Evolutionary conservation across 768 basidiomycete genomes (phyloP).

Genomic region (Suillus ampliporus): DNA sequence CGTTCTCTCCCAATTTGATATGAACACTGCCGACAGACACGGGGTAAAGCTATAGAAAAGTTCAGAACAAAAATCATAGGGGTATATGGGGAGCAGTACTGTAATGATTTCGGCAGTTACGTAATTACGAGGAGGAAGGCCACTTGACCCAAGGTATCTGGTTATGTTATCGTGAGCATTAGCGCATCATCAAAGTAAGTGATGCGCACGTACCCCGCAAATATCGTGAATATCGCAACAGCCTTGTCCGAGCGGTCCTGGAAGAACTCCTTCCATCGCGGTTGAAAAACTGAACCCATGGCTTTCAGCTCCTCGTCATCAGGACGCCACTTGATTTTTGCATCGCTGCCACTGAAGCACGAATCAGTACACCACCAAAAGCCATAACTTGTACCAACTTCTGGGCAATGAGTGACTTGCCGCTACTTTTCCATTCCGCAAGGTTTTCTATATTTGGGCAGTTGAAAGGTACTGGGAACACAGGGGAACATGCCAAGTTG

Average conservation of each 20-base stretch:
- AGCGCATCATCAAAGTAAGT: neutral
- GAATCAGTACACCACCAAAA: neutral
- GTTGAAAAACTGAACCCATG: constrained; percentile 25
- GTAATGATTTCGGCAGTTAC: constrained; percentile 33
- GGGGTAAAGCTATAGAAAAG: constrained; percentile 43
- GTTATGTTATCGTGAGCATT: neutral
- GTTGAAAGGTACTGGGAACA: neutral
- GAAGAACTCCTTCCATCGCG: constrained; percentile 27
- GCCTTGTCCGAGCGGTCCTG: constrained; percentile 27
- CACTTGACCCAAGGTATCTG: neutral
- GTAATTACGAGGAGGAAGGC: constrained; percentile 21
- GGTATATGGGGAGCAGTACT: constrained; percentile 25
- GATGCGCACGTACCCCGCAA: constrained; percentile 12
- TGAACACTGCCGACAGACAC: constrained; percentile 53
- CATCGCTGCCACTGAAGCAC: constrained; percentile 23
- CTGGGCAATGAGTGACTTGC: constrained; percentile 52
- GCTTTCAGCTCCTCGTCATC: constrained; percentile 22
- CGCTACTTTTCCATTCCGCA: constrained; percentile 39
- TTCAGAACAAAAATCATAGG: neutral
- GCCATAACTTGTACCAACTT: constrained; percentile 45
- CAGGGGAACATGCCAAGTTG: constrained; percentile 14
- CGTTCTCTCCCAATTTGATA: constrained; percentile 47
- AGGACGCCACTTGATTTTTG: constrained; percentile 30
- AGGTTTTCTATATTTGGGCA: constrained; percentile 16
- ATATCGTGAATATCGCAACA: constrained; percentile 6